Evolutionary conservation across 2,329 filamentous ascomycete genomes (phyloP), one percentile per base, ranked within the genome.

Genomic region (Karstenula rhodostoma): DNA sequence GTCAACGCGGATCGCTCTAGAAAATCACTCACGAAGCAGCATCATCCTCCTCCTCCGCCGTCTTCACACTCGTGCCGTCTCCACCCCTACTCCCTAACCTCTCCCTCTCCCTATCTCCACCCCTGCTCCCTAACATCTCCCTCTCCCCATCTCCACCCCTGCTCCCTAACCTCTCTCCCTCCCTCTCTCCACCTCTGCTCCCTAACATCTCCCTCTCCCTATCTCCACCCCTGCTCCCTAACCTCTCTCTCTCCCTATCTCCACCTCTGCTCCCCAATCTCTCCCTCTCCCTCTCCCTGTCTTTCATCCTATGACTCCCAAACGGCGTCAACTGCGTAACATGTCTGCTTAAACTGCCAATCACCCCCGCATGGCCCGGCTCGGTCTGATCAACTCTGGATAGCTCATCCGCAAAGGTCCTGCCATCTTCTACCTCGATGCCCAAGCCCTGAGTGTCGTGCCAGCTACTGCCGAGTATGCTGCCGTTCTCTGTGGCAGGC

Each of bases 401-500:
- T 4, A 77, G 50, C 55, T 78, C 76, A 43, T 78, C 76, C 2
- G 76, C 76, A 56, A 78, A 78, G 1, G 70, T 67, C 3, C 73
- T 63, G 0, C 72, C 73, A 49, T 76, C 73, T 25, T 73, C 74
- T 9, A 73, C 59, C 5, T 63, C 63, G 19, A 67, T 60, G 23
- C 66, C 66, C 3, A 68, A 58, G 2, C 62, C 64, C 17, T 66
- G 66, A 13, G 68, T 17, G 37, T 62, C 56, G 9, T 56, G 44
- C 63, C 67, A 65, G 23, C 59, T 65, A 19, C 67, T 63, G 12
- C 63, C 69, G 33, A 76, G 67, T 29, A 73, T 70, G 42, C 66
- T 69, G 13, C 71, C 68, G 22, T 69, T 71, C 12, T 68, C 68
- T 0, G 65, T 65, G 29, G 63, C 65, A 15, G 57, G 67, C 7